A percentile compares a stretch with the other conserved stretches of the same genome.
These are phyloP conservation scores for Casuarina equisetifolia DNA, from an alignment of 306 rosid genomes.

Conservation along the genomic window DNA sequence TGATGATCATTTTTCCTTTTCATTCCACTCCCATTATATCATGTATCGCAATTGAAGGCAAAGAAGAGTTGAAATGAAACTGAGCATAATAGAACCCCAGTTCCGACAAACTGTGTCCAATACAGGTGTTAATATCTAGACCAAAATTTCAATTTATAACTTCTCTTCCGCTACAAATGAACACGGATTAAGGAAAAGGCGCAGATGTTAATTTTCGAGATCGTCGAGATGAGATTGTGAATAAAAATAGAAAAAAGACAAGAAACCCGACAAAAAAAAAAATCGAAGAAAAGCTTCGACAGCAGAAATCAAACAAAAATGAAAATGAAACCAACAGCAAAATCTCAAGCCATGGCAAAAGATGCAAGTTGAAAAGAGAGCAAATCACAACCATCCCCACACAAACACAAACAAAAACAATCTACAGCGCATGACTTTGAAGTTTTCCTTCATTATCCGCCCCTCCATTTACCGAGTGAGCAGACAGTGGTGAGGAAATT, in stretches of 20 bases:
- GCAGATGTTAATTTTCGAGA: background rate
- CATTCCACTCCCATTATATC: background rate
- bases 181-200: background rate
- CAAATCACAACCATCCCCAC: background rate
- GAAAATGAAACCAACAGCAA: background rate
- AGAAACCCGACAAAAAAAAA: background rate
- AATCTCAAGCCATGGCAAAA: background rate
- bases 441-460: background rate
- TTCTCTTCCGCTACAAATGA: background rate
- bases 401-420: background rate
- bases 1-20: background rate
- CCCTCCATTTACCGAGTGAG: background rate
- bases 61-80: background rate
- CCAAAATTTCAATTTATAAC: background rate
- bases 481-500: background rate
- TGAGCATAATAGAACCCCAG: background rate
- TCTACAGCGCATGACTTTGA: too few relatives aligned
- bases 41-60: background rate
- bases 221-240: background rate
- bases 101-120: background rate
- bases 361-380: background rate
- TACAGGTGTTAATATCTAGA: background rate
- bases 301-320: background rate
- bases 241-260: background rate
- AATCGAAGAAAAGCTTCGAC: background rate